Conservation (phyloP, 1,139 yeast species). For the Komagataea norvegica region DNA sequence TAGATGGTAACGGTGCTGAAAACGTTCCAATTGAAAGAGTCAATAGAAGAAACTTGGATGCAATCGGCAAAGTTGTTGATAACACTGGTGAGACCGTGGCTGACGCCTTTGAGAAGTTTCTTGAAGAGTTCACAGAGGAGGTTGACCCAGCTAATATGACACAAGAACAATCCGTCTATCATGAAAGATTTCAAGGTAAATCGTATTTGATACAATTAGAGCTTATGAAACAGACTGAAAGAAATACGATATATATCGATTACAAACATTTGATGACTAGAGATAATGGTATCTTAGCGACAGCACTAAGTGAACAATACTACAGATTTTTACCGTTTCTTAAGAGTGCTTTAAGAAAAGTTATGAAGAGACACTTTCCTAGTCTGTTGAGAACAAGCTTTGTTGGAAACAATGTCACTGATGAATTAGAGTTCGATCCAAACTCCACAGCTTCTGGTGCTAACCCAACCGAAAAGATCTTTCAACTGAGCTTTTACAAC, state of each 20-base stretch:
- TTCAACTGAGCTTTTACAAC: slow-evolving; percentile 87
- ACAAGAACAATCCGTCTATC: slow-evolving; percentile 22
- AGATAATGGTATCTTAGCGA: slow-evolving; percentile 84
- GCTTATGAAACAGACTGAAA: slow-evolving; percentile 72
- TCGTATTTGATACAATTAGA: slow-evolving; percentile 77
- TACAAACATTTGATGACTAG: slow-evolving; percentile 70
- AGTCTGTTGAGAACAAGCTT: slow-evolving; percentile 48
- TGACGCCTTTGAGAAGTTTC: slow-evolving; percentile 82
- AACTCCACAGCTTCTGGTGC: slow-evolving; percentile 23
- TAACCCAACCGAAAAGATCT: slow-evolving; percentile 55
- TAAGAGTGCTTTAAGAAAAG: slow-evolving; percentile 65
- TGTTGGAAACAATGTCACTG: slow-evolving; percentile 30
- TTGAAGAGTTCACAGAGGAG: slow-evolving; percentile 51
- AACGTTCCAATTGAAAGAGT: slow-evolving; percentile 14
- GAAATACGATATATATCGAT: slow-evolving; percentile 78
- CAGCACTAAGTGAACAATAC: slow-evolving; percentile 86
- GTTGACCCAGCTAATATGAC: slow-evolving; percentile 32
- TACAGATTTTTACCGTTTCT: slow-evolving; percentile 88
- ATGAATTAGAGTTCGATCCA: slow-evolving; percentile 20
- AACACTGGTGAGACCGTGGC: slow-evolving; percentile 91
- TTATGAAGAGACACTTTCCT: slow-evolving; percentile 76
- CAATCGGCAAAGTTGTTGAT: slow-evolving; percentile 84
- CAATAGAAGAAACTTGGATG: slow-evolving; percentile 42
- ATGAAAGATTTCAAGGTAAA: slow-evolving; percentile 45
- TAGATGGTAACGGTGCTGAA: slow-evolving; percentile 12